A percentile compares a stretch with the other conserved stretches of the same genome.
phyloP scores from a whole-genome alignment of 1,284 basidiomycete genomes.

The Microbotryum violaceum region DNA sequence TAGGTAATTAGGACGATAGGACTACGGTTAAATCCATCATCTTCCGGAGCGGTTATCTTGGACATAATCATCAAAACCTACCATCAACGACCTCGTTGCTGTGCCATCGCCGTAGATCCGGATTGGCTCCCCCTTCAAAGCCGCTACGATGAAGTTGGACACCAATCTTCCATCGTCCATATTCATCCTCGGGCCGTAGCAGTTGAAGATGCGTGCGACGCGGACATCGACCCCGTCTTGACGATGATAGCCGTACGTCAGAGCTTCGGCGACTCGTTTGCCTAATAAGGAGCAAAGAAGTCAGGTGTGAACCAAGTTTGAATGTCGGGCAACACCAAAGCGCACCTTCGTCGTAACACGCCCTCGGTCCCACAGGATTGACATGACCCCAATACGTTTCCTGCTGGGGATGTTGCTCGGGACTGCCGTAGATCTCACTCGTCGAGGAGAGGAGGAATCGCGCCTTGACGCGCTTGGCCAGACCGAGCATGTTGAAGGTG shows the following conservation, averaged over 20 bases:
- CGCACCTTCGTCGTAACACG: conserved; percentile 86
- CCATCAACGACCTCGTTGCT: conserved; percentile 83
- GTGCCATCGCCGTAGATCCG: conserved; percentile 82
- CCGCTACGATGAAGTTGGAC: conserved; percentile 96
- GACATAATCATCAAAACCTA: neutral
- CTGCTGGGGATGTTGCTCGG: conserved; percentile 86
- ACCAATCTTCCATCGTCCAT: conserved; percentile 93
- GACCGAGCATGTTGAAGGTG: conserved; percentile 76
- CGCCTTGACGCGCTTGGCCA: conserved; percentile 96
- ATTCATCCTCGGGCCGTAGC: conserved; percentile 64
- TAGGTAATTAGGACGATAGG: neutral
- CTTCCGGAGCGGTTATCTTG: neutral
- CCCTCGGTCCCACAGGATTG: conserved; percentile 78
- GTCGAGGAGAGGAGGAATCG: conserved; percentile 92
- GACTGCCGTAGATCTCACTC: conserved; percentile 76
- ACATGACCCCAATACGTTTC: conserved; percentile 75
- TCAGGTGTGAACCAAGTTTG: too few relatives aligned
- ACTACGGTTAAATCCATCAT: conserved; percentile 47
- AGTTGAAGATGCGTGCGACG: conserved; percentile 94
- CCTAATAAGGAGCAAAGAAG: conserved; percentile 11
- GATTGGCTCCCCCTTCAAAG: conserved; percentile 87
- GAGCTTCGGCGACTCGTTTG: conserved; percentile 48
- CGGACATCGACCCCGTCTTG: conserved; percentile 93
- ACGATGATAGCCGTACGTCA: conserved; percentile 88
- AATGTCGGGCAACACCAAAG: too few relatives aligned